Percentiles rank a stretch among this genome's conserved stretches.
These are phyloP conservation scores for Fusarium vanettenii DNA, from an alignment of 2,329 filamentous ascomycete species.

Conservation along the genomic window DNA sequence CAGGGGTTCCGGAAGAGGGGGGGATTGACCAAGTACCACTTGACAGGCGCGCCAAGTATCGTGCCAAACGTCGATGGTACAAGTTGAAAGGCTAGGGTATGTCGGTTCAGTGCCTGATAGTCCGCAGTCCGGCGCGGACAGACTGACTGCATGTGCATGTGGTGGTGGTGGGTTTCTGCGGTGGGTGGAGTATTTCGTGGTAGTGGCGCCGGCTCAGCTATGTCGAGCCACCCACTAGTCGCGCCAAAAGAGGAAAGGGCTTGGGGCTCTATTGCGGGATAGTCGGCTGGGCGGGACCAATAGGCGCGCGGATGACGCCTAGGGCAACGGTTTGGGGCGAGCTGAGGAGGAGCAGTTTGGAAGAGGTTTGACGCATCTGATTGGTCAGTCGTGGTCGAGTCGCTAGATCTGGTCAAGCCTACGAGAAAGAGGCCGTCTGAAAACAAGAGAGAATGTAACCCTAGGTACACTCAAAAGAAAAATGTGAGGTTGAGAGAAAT, in stretches of 20 bases:
- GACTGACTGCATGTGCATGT: not conserved
- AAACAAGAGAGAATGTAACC: constrained; percentile 30
- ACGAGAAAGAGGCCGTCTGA: constrained; percentile 38
- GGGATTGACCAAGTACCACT: constrained; percentile 1
- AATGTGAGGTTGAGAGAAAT: not conserved
- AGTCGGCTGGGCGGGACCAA: constrained; percentile 39
- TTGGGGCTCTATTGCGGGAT: constrained; percentile 28
- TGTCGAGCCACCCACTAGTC: constrained; percentile 43
- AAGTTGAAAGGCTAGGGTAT: not conserved
- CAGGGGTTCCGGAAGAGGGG: constrained; percentile 20
- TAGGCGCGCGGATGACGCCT: constrained; percentile 43
- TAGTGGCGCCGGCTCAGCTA: constrained; percentile 41
- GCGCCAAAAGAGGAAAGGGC: constrained; percentile 37
- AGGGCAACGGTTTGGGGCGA: constrained; percentile 39
- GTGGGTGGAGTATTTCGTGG: not conserved
- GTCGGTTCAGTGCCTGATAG: constrained; percentile 13
- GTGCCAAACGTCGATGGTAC: not conserved
- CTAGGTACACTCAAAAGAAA: constrained; percentile 8
- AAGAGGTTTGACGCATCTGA: constrained; percentile 1
- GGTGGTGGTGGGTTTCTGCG: not conserved
- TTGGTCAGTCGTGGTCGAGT: constrained; percentile 13
- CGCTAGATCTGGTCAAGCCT: constrained; percentile 38
- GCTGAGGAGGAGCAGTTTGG: constrained; percentile 35
- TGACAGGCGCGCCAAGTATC: constrained; percentile 24
- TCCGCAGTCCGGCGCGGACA: constrained; percentile 17